Percentiles rank a stretch among this genome's conserved stretches.
Conservation (phyloP, 371 early-diverging fungal species). For the Rhizopus sp. region DNA sequence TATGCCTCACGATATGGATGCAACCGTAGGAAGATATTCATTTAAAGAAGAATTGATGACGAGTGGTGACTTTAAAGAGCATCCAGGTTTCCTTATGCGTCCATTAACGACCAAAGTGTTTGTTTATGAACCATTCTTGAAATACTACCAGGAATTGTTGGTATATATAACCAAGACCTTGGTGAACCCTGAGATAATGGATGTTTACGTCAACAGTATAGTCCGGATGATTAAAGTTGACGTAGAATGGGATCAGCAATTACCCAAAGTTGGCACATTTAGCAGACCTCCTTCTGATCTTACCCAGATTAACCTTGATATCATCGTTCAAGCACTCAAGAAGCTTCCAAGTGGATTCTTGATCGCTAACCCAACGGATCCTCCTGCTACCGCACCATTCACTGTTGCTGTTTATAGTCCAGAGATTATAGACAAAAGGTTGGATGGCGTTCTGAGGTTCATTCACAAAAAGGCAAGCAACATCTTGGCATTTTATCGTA, state of each 20-base stretch:
- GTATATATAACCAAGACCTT: conserved; percentile 12
- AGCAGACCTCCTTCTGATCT: too few relatives aligned
- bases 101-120: conserved; percentile 20
- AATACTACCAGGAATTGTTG: not conserved
- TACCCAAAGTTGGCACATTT: too few relatives aligned
- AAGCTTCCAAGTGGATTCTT: too few relatives aligned
- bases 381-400: not conserved
- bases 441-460: too few relatives aligned
- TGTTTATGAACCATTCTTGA: not conserved
- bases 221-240: conserved; percentile 18
- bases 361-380: not conserved
- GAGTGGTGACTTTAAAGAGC: conserved; percentile 30
- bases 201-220: conserved; percentile 23
- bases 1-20: conserved; percentile 31
- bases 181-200: conserved; percentile 10
- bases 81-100: conserved; percentile 24
- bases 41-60: conserved; percentile 5
- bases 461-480: too few relatives aligned
- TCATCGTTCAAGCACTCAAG: too few relatives aligned
- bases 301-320: too few relatives aligned
- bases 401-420: not conserved
- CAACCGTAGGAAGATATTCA: conserved; percentile 20
- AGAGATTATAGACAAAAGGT: too few relatives aligned
- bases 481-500: too few relatives aligned
- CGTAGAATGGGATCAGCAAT: conserved; percentile 22